Evolutionary conservation across 1,139 yeast genomes (phyloP).

Genomic region (Candida sp.): DNA sequence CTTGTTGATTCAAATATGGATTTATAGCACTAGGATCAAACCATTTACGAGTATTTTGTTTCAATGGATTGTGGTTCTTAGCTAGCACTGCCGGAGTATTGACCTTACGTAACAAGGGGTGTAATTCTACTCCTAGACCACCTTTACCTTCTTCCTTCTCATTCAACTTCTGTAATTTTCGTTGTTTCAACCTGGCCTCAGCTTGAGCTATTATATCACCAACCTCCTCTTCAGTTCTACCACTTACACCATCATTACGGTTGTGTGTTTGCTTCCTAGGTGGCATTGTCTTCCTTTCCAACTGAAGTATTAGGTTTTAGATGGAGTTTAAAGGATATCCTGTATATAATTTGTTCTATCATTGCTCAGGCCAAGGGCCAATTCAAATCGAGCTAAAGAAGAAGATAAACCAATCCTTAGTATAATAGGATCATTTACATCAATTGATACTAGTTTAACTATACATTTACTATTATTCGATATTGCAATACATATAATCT

Average conservation of each 20-base stretch:
- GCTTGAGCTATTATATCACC: background rate
- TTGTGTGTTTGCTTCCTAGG: background rate
- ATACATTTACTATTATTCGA: background rate
- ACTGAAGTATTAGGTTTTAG: background rate
- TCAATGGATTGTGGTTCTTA: slow-evolving; percentile 25
- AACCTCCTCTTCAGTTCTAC: background rate
- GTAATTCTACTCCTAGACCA: slow-evolving; percentile 55
- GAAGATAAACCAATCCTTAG: no score
- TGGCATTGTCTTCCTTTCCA: background rate
- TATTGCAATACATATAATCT: background rate
- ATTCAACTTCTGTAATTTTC: background rate
- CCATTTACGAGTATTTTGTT: slow-evolving; percentile 27
- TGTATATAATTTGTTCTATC: background rate
- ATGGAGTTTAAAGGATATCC: background rate
- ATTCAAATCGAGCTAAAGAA: no score
- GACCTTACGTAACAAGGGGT: slow-evolving; percentile 50
- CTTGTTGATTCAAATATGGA: slow-evolving; percentile 56
- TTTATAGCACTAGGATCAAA: slow-evolving; percentile 44
- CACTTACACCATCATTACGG: background rate
- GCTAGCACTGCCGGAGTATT: slow-evolving; percentile 22
- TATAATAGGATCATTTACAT: no score
- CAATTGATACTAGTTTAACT: background rate
- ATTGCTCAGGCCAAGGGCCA: background rate
- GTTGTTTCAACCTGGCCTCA: background rate
- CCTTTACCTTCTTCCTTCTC: slow-evolving; percentile 15